Evolutionary conservation across 306 rosid genomes (phyloP), one percentile per base, ranked within the genome.

Genomic region (Prosopis cineraria): DNA sequence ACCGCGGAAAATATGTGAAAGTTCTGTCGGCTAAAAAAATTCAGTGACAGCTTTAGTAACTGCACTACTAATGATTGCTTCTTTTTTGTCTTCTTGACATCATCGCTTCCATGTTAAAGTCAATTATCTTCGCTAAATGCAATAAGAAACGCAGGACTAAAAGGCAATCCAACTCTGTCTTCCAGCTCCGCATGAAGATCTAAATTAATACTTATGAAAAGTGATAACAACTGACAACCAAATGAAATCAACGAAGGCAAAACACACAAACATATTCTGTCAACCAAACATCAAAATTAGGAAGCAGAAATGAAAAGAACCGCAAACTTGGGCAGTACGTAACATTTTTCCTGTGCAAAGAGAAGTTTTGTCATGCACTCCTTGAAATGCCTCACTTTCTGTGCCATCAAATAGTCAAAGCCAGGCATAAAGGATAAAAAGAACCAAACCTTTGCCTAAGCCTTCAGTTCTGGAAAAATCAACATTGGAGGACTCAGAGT

Each of bases 391-490:
- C 22, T 12, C 22, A 13, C 16, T 41, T 67, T 41, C 34, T 24
- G 20, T 5, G 39, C 70, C 47, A 31, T 40, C 6, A 24, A 3
- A 45, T 7, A 22, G n/a, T n/a, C 45, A 66, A 7, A 66, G 3
- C 0, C 4, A 33, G 22, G 14, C 19, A 39, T 24, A 24, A 1
- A 34, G 19, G 30, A 50, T 25, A 19, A 11, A 25, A 52, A 56
- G 72, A 59, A n/a, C 1, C 0, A 14, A 47, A 91, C 92, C 97
- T 89, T 83, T 73, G 64, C 74, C 78, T 58, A 91, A 83, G 45
- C 84, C 81, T 68, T 81, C 48, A 75, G 85, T 30, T 78, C 78
- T 75, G 22, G 91, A 86, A 70, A 88, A 76, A 76, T 88, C 81
- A 73, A 68, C 34, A 33, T 81, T 72, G 25, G 20, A 82, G 45